Evolutionary conservation across 2,329 filamentous ascomycete genomes (phyloP).

Genomic region (Xylaria sp.): DNA sequence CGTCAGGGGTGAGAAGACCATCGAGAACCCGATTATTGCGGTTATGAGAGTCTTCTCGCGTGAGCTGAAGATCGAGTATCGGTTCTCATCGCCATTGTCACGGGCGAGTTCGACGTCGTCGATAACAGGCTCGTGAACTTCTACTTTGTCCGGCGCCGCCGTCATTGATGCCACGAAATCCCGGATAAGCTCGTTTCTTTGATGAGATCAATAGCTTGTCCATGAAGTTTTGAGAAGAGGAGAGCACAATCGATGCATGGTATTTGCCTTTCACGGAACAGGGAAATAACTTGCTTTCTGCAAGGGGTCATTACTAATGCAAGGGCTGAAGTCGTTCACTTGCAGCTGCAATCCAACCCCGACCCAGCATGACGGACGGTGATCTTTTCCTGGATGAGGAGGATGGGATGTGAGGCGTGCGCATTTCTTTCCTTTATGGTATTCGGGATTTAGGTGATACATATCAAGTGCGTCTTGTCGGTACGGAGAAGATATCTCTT

Average conservation of each 20-base stretch:
- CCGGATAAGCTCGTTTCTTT: neutral
- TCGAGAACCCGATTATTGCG: neutral
- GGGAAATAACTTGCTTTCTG: too few species aligned
- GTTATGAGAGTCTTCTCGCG: neutral
- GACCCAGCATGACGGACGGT: too few species aligned
- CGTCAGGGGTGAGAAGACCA: constrained; percentile 1
- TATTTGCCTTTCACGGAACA: too few species aligned
- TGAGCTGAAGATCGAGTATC: neutral
- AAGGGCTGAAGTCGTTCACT: too few species aligned
- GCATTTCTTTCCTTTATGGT: too few species aligned
- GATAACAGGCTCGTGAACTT: neutral
- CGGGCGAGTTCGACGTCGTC: neutral
- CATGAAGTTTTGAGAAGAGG: neutral
- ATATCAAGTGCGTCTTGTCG: too few species aligned
- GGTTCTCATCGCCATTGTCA: neutral
- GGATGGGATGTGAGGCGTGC: too few species aligned
- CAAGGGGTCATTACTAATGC: too few species aligned
- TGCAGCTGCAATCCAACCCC: too few species aligned
- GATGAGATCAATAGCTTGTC: neutral
- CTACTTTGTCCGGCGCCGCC: neutral
- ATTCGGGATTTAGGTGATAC: too few species aligned
- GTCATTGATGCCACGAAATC: neutral
- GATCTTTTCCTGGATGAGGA: too few species aligned
- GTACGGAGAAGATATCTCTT: too few species aligned
- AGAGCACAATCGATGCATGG: neutral